Conservation (phyloP, 768 basidiomycete genomes). For the Mycena filopes region DNA sequence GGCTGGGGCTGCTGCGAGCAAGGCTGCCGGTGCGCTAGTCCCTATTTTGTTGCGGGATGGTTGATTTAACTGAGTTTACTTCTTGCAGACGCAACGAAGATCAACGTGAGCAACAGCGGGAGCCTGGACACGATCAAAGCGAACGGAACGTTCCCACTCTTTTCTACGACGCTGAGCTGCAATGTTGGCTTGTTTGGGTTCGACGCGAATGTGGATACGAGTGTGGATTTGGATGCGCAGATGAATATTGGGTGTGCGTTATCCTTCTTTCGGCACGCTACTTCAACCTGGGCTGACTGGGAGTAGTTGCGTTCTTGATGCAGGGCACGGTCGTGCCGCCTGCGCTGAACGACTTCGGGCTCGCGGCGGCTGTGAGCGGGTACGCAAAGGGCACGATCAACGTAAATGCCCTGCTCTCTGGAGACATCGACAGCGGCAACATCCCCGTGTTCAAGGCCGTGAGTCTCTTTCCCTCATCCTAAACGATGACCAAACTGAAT, state of each 20-base stretch:
- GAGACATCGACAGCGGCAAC: slow-evolving; percentile 6
- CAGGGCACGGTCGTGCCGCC: slow-evolving; percentile 13
- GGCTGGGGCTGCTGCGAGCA: neutral
- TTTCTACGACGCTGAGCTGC: slow-evolving; percentile 7
- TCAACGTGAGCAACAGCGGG: slow-evolving; percentile 4
- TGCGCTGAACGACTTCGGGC: slow-evolving; percentile 1
- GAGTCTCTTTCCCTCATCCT: neutral
- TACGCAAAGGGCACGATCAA: slow-evolving; percentile 17
- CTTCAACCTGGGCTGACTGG: too few relatives aligned
- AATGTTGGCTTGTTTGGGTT: slow-evolving; percentile 5
- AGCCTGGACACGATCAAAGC: slow-evolving; percentile 10
- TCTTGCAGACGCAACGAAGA: slow-evolving; percentile 2
- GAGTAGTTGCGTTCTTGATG: slow-evolving; percentile 16
- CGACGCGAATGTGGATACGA: slow-evolving; percentile 6
- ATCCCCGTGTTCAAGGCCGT: slow-evolving; percentile 4
- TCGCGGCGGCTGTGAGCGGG: slow-evolving; percentile 10
- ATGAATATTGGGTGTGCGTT: slow-evolving; percentile 14
- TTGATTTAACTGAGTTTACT: too few relatives aligned
- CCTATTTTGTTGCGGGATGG: too few relatives aligned
- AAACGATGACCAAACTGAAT: too few relatives aligned
- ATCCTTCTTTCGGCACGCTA: neutral
- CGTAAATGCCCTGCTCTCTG: neutral
- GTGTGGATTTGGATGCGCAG: slow-evolving; percentile 14
- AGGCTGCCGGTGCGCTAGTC: neutral
- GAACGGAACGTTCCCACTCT: slow-evolving; percentile 13